Evolutionary conservation across 805 yeast species (phyloP), one percentile per base, ranked within the genome.

Genomic region (Monosporozyma aquatica): DNA sequence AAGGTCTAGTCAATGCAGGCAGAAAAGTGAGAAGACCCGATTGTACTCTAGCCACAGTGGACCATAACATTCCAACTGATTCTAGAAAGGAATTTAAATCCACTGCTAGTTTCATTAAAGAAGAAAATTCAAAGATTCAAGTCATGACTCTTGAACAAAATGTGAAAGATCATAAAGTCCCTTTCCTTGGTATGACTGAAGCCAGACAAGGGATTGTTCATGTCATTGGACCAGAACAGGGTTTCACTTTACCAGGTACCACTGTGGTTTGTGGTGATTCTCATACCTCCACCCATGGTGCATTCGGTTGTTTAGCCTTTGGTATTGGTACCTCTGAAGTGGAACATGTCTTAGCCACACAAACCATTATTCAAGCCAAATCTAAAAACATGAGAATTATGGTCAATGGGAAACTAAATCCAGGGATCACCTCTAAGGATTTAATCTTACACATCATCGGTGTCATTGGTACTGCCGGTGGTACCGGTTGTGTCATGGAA

Each of bases 241-340:
- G 97, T 40, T 92, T 92, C 69, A 92, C 98, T 27, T 72, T 92
- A 41, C 98, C 98, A 28, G 98, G 98, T 55, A 87, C 97, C 40
- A 92, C 98, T 4, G 96, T 92, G 26, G 99, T 92, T 35, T 92
- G 98, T 69, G 99, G 99, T 65, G 99, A 92, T 65, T 87, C 97
- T 4, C 99, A 92, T 64, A 92, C 98, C 22, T 87, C 97, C 3
- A 92, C 99, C 1, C 98, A 92, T 61, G 98, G 99, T 56, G 98
- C 98, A 35, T 92, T 92, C 61, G 98, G 99, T 48, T 71, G 97
- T 8, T 74, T 92, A 44, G 98, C 98, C 10, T 92, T 92, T 57
- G 99, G 99, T 69, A 92, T 92, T 59, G 99, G 98, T 63, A 92
- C 98, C 44, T 89, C 97, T 11, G 98, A 92, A 69, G 98, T 92